Evolutionary conservation across 176 grass and related monocot species (phyloP).

Genomic region (Dendrocalamus sinicus): DNA sequence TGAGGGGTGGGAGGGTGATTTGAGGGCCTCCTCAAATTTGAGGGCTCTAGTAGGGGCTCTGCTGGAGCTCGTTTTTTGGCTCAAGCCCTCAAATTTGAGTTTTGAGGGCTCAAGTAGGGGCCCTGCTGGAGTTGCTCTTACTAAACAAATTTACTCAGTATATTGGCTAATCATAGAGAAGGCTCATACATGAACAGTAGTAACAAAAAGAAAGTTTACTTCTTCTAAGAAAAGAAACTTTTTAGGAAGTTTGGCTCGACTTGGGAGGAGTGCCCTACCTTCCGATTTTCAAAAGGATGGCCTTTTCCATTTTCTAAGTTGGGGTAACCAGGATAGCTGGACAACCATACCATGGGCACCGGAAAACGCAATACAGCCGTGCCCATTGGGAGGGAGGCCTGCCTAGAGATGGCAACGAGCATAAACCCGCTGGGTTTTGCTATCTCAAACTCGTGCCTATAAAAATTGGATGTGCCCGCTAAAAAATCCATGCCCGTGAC

Average conservation of each 20-base stretch:
- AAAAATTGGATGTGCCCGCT: too few species aligned
- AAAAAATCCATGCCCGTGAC: too few species aligned
- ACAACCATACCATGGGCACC: neutral
- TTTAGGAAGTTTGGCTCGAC: neutral
- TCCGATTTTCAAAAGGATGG: neutral
- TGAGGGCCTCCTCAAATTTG: too few species aligned
- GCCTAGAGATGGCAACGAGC: too few species aligned
- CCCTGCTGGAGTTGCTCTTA: too few species aligned
- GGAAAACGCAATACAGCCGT: neutral
- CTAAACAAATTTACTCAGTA: neutral
- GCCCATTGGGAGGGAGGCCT: neutral
- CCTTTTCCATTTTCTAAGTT: neutral
- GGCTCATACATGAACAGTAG: neutral
- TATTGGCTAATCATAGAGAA: neutral
- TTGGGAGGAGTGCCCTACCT: neutral
- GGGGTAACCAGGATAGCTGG: neutral
- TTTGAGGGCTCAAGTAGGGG: too few species aligned
- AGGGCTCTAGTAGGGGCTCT: too few species aligned
- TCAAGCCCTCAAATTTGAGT: too few species aligned
- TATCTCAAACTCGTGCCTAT: too few species aligned
- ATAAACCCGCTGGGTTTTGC: too few species aligned
- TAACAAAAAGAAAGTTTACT: conserved; percentile 13
- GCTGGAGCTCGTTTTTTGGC: too few species aligned
- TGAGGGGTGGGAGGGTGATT: too few species aligned
- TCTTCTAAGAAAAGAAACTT: neutral